Evolutionary conservation across 164 flowering plant genomes (phyloP).

Genomic region (Macadamia integrifolia): DNA sequence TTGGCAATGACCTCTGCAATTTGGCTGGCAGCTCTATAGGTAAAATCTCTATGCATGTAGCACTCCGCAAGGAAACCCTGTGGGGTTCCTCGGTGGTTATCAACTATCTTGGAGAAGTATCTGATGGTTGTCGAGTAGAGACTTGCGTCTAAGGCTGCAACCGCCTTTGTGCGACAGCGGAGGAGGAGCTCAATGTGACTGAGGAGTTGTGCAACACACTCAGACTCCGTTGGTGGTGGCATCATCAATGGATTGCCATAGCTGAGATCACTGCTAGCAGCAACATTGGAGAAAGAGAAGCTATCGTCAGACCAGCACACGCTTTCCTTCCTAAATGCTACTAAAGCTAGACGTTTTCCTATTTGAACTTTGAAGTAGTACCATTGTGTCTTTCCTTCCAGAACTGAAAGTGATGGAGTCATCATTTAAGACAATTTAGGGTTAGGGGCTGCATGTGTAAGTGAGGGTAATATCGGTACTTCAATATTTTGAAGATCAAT

Average conservation of each 20-base stretch:
- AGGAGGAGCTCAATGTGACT: slow-evolving; percentile 79
- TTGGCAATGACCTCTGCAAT: slow-evolving; percentile 83
- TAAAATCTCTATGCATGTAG: slow-evolving; percentile 69
- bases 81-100: slow-evolving; percentile 69
- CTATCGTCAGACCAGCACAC: too few species aligned
- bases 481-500: too few species aligned
- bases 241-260: slow-evolving; percentile 10
- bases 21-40: slow-evolving; percentile 60
- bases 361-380: too few species aligned
- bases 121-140: slow-evolving; percentile 80
- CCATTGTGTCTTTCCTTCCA: too few species aligned
- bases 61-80: slow-evolving; percentile 88
- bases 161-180: slow-evolving; percentile 77
- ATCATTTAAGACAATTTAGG: too few species aligned
- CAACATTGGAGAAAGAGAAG: slow-evolving; percentile 32
- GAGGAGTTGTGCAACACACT: slow-evolving; percentile 54
- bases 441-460: too few species aligned
- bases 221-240: slow-evolving; percentile 46
- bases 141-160: slow-evolving; percentile 91
- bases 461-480: too few species aligned
- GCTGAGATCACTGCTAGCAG: slow-evolving; percentile 15
- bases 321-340: too few species aligned
- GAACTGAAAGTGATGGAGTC: too few species aligned
- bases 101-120: slow-evolving; percentile 89
- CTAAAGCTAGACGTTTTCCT: too few species aligned